Percentiles rank a stretch among this genome's conserved stretches.
These are phyloP conservation scores for Cercophora newfieldiana DNA, from an alignment of 495 filamentous ascomycete species.

Conservation along the genomic window DNA sequence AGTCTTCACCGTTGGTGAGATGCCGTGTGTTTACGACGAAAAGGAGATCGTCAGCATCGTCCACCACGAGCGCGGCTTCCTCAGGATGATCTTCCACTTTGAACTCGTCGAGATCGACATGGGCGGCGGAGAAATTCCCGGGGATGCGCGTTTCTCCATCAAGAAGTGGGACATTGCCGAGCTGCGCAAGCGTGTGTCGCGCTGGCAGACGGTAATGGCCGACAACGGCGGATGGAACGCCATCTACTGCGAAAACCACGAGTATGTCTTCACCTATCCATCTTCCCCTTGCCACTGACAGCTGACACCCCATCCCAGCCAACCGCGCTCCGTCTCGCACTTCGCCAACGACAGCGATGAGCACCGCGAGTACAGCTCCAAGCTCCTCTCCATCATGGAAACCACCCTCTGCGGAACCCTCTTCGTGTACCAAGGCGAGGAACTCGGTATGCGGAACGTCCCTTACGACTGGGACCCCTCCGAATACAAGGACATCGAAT, in stretches of 20 bases:
- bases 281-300: not conserved
- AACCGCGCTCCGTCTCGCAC: constrained; percentile 59
- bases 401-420: constrained; percentile 36
- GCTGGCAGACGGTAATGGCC: constrained; percentile 62
- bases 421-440: constrained; percentile 71
- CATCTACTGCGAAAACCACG: constrained; percentile 67
- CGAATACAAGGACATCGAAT: constrained; percentile 63
- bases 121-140: constrained; percentile 34
- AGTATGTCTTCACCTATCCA: constrained; percentile 24
- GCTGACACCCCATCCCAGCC: constrained; percentile 19
- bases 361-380: constrained; percentile 51
- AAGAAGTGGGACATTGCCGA: constrained; percentile 36
- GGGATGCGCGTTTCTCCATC: constrained; percentile 40
- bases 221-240: constrained; percentile 59
- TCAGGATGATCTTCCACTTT: constrained; percentile 57
- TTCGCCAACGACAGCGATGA: constrained; percentile 51
- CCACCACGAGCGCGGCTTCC: not conserved
- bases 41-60: constrained; percentile 4
- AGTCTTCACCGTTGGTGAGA: constrained; percentile 10
- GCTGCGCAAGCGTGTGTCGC: constrained; percentile 54
- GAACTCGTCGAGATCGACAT: constrained; percentile 59
- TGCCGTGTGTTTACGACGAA: constrained; percentile 4
- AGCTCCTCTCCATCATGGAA: constrained; percentile 64
- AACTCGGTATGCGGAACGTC: constrained; percentile 63
- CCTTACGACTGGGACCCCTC: constrained; percentile 34